Evolutionary conservation across 2,329 filamentous ascomycete genomes (phyloP).

Genomic region (Fusarium kyushuense): DNA sequence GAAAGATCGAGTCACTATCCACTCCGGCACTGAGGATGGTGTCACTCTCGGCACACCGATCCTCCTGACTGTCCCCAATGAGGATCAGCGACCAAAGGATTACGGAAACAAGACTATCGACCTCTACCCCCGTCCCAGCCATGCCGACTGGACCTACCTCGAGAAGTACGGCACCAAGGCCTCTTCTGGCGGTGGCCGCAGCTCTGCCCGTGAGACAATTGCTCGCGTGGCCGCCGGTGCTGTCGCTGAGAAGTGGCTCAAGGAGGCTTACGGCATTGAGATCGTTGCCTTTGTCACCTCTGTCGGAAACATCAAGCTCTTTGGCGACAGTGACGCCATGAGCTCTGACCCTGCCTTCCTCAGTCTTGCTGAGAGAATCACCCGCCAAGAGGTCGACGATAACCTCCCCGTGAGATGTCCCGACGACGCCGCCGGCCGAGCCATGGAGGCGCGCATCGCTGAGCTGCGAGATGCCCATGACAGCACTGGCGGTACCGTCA

Average conservation of each 20-base stretch:
- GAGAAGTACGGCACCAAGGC: constrained; percentile 98
- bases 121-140: constrained; percentile 87
- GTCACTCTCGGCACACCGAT: constrained; percentile 93
- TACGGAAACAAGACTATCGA: constrained; percentile 93
- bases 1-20: constrained; percentile 90
- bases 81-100: constrained; percentile 93
- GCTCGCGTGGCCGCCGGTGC: constrained; percentile 91
- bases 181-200: constrained; percentile 87
- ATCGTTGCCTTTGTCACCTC: constrained; percentile 92
- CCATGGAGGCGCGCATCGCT: constrained; percentile 85
- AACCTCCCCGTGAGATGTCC: constrained; percentile 92
- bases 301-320: constrained; percentile 71
- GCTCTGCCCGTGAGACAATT: constrained; percentile 94
- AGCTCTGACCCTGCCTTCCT: constrained; percentile 85
- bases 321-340: constrained; percentile 58
- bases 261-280: constrained; percentile 83
- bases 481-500: constrained; percentile 94
- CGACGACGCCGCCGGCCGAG: constrained; percentile 69
- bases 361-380: constrained; percentile 70
- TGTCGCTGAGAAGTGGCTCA: constrained; percentile 93
- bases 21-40: constrained; percentile 92
- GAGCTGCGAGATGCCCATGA: constrained; percentile 82
- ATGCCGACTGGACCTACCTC: constrained; percentile 97
- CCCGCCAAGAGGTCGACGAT: constrained; percentile 75
- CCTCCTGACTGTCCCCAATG: constrained; percentile 85